Evolutionary conservation across 2,329 filamentous ascomycete genomes (phyloP).

Genomic region (Xylariaceae sp.): DNA sequence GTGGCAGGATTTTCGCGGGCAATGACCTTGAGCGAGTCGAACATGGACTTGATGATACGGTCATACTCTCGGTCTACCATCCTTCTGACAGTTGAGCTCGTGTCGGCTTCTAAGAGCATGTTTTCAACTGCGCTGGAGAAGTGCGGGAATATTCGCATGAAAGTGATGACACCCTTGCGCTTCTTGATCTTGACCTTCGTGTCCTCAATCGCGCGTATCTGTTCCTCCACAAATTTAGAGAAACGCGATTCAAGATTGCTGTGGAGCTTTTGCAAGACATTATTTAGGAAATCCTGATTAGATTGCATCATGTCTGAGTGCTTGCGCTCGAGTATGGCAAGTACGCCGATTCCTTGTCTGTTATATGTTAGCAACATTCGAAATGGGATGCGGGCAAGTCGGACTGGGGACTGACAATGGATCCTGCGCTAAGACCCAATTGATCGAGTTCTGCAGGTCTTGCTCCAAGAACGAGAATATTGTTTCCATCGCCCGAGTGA

Average conservation of each 20-base stretch:
- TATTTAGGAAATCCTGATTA: slow-evolving; percentile 89
- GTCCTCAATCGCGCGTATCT: slow-evolving; percentile 93
- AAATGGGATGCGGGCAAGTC: neutral
- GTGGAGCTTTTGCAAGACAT: slow-evolving; percentile 78
- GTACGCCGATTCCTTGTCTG: slow-evolving; percentile 86
- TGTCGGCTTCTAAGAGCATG: slow-evolving; percentile 67
- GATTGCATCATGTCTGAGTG: slow-evolving; percentile 80
- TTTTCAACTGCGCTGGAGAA: slow-evolving; percentile 85
- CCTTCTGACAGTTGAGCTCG: slow-evolving; percentile 66
- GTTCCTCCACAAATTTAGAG: slow-evolving; percentile 88
- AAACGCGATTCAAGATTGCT: slow-evolving; percentile 75
- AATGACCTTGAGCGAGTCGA: slow-evolving; percentile 94
- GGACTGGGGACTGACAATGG: slow-evolving; percentile 68
- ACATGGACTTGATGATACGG: slow-evolving; percentile 92
- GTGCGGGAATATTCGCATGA: slow-evolving; percentile 89
- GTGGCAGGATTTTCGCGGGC: slow-evolving; percentile 68
- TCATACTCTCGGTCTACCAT: slow-evolving; percentile 87
- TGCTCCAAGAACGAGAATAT: slow-evolving; percentile 81
- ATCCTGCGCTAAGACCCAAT: slow-evolving; percentile 81
- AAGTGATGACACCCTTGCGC: slow-evolving; percentile 92
- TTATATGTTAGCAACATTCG: slow-evolving; percentile 25
- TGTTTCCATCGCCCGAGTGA: slow-evolving; percentile 86
- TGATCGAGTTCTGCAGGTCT: slow-evolving; percentile 77
- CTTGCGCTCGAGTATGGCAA: slow-evolving; percentile 79
- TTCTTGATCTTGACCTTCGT: slow-evolving; percentile 99